A percentile compares a stretch with the other conserved stretches of the same genome.
Conservation (phyloP, 176 grass and related monocot species). For the Oryza glaberrima region DNA sequence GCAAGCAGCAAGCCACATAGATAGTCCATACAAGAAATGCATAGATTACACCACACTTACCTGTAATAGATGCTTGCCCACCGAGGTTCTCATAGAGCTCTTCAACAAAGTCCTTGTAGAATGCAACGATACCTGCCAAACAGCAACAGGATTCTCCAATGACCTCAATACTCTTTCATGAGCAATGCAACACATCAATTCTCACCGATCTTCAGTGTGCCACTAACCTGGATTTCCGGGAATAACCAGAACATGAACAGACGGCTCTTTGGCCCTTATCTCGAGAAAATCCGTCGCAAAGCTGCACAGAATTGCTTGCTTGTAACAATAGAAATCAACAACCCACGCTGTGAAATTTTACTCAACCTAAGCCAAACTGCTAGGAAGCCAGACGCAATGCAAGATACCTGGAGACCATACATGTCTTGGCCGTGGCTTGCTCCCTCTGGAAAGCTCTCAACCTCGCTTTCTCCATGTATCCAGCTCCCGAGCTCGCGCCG, state of each 20-base stretch:
- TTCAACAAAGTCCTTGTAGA: constrained; percentile 77
- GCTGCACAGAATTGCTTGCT: constrained; percentile 35
- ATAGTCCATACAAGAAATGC: not conserved
- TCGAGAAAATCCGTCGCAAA: constrained; percentile 71
- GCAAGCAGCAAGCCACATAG: constrained; percentile 28
- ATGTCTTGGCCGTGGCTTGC: constrained; percentile 30
- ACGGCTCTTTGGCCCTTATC: constrained; percentile 68
- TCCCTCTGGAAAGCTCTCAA: constrained; percentile 26
- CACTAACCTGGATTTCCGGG: constrained; percentile 77
- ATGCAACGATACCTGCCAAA: constrained; percentile 68
- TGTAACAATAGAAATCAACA: not conserved
- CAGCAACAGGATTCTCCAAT: not conserved
- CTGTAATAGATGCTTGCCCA: constrained; percentile 72
- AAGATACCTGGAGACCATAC: constrained; percentile 53
- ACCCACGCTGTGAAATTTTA: not conserved
- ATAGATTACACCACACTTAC: constrained; percentile 20
- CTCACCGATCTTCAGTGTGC: not conserved
- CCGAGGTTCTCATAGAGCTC: constrained; percentile 70
- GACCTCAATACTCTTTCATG: not conserved
- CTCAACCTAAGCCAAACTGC: not conserved
- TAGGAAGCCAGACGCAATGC: not conserved
- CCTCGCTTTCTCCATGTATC: constrained; percentile 51
- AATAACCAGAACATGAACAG: constrained; percentile 68
- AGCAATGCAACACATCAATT: not conserved
- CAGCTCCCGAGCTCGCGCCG: not conserved